phyloP scores from a whole-genome alignment of 2,329 filamentous ascomycete genomes.

The Penicillium sp. region DNA sequence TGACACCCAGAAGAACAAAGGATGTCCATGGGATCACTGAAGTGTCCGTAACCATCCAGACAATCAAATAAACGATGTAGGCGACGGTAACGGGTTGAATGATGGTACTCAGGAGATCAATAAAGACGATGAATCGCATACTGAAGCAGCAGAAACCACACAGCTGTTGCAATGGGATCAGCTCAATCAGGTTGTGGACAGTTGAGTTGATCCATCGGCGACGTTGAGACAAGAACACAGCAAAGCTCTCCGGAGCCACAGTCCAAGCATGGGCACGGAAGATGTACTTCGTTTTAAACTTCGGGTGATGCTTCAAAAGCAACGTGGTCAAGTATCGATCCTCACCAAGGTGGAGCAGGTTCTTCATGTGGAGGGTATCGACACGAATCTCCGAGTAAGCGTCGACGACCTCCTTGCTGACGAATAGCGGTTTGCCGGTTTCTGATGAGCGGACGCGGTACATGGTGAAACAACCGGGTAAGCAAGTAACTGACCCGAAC shows the following conservation, averaged over 20 bases:
- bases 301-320: constrained; percentile 84
- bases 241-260: constrained; percentile 91
- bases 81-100: constrained; percentile 88
- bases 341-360: constrained; percentile 91
- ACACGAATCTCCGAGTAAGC: constrained; percentile 90
- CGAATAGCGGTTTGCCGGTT: constrained; percentile 92
- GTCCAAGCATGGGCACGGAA: constrained; percentile 93
- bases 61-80: constrained; percentile 88
- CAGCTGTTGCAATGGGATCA: constrained; percentile 88
- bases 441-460: constrained; percentile 95
- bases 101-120: constrained; percentile 88
- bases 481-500: constrained; percentile 94
- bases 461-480: constrained; percentile 99
- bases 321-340: constrained; percentile 96
- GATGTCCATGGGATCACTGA: constrained; percentile 76
- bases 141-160: constrained; percentile 99
- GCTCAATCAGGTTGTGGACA: constrained; percentile 93
- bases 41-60: constrained; percentile 63
- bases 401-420: constrained; percentile 87
- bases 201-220: constrained; percentile 99
- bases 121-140: constrained; percentile 96
- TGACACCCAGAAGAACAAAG: constrained; percentile 88
- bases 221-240: constrained; percentile 94
- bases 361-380: constrained; percentile 98
- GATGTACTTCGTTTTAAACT: constrained; percentile 98